These are phyloP conservation scores for Fomes fomentarius DNA, from an alignment of 1,284 basidiomycete genomes.

Conservation along the genomic window DNA sequence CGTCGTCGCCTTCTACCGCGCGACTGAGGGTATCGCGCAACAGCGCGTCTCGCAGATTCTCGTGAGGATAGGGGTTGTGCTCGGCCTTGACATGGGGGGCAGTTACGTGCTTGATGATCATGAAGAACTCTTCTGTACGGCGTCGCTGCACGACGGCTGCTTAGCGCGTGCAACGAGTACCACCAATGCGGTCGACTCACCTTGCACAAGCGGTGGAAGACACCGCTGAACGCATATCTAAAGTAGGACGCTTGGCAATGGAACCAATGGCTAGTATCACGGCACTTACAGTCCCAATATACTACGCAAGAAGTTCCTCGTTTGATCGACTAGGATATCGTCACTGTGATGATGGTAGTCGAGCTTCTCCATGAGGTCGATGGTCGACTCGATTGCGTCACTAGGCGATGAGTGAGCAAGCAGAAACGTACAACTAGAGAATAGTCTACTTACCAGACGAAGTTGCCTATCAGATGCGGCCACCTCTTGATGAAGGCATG, in stretches of 20 bases:
- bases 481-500: conserved; percentile 67
- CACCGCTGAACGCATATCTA: conserved; percentile 57
- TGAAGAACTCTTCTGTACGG: conserved; percentile 53
- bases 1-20: conserved; percentile 51
- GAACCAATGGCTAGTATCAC: background rate
- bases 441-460: conserved; percentile 50
- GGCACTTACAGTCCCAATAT: conserved; percentile 51
- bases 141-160: conserved; percentile 40
- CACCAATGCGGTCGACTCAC: conserved; percentile 35
- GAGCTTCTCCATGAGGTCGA: conserved; percentile 50
- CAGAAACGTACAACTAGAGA: background rate
- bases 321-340: conserved; percentile 60
- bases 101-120: conserved; percentile 52
- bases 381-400: conserved; percentile 51
- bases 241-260: background rate
- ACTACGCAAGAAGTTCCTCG: conserved; percentile 53
- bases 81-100: conserved; percentile 42
- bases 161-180: background rate
- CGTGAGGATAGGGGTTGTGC: conserved; percentile 29
- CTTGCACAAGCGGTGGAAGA: conserved; percentile 60
- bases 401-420: conserved; percentile 26
- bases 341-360: conserved; percentile 47
- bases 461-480: conserved; percentile 52
- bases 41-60: conserved; percentile 52
- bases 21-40: conserved; percentile 57